Base-by-base conservation (phyloP, 768 basidiomycete species). In the Clitopilus hobsonii region DNA sequence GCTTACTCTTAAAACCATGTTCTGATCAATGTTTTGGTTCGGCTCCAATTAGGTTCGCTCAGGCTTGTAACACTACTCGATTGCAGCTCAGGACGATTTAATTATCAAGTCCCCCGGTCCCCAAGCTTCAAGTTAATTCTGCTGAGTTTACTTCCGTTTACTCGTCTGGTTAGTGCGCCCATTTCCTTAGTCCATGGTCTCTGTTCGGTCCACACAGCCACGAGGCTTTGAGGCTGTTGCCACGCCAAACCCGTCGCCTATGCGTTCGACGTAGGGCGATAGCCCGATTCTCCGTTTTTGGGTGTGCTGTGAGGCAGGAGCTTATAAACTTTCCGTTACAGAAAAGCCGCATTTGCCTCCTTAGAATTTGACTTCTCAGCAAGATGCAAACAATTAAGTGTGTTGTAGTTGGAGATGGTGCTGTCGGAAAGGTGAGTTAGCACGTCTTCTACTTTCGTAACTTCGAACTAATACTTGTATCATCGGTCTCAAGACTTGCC, bases 321-420 rank as follows among this genome's bases (percentile, higher is more conserved):
- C 62, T 63, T 60, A 65, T 59, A 58, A 59, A 56, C 28, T 24
- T n/a, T 38, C 13, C 49, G 51, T 18, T 47, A 24, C 53, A 49
- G 36, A 60, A 36, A 36, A 63, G 60, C 51, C 55, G 18, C 52
- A 11, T 45, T 45, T 45, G 41, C 41, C 22, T 18, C 22, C 22
- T 18, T 20, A 18, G 22, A 45, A 20, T 45, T 45, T 18, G 41
- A 45, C 10, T 23, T 45, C 41, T 11, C 41, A 45, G 69, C 49
- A 72, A 66, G 57, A 96, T 96, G 94, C 94, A 97, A 70, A 97
- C 94, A 54, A 97, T 96, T 71, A 96, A 97, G 76, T 95, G 94
- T 73, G 94, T 96, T 68, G 94, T 94, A 54, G 94, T 96, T 61
- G 94, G 94, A 67, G 94, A 96, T 79, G 94, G 94, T 87, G 94